Base-by-base conservation (phyloP, 257 asterid species). In the Solanum infundibuliforme region DNA sequence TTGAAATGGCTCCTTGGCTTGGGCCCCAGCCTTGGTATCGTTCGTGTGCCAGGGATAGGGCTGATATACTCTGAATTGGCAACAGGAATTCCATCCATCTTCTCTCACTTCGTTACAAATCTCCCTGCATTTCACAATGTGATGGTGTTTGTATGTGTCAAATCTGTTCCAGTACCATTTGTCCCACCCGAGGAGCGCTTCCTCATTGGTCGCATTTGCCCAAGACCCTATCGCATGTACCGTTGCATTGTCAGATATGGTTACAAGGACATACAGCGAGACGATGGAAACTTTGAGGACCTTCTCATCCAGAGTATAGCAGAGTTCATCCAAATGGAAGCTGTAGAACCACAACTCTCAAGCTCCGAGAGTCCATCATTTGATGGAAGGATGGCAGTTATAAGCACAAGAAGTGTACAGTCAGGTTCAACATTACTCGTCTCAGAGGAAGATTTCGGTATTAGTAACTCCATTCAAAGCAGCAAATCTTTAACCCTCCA, bases 301-400 rank as follows among this genome's bases (percentile, higher is more conserved):
- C 92, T 87, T 87, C 92, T 97, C 68, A 97, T 97, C 72, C 96
- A 93, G 83, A 95, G 98, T 77, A 95, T 97, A 76, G 99, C 98
- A 2, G 98, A 95, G 92, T 97, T 97, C 88, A 97, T 97, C 60
- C 99, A 94, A 89, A 95, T 94, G 99, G 99, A 97, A 84, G 97
- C 98, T 11, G 94, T 93, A 0, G 98, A 94, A 92, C 98, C 99
- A 27, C 98, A 94, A 87, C 87, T 88, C 71, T 92, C 96, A 4
- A 92, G 93, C 85, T 89, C 96, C 0, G 99, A 95, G 83, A 89
- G 92, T 10, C 90, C 91, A 25, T 93, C 97, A 7, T 93, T 91
- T 32, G 99, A 95, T 21, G 99, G 98, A 88, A 91, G 99, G 89
- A 95, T 97, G 99, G 99, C 99, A 1, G 98, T 97, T 46, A 95